These are phyloP conservation scores for Juglanconis oblonga DNA, from an alignment of 2,329 filamentous ascomycete genomes.

Conservation along the genomic window DNA sequence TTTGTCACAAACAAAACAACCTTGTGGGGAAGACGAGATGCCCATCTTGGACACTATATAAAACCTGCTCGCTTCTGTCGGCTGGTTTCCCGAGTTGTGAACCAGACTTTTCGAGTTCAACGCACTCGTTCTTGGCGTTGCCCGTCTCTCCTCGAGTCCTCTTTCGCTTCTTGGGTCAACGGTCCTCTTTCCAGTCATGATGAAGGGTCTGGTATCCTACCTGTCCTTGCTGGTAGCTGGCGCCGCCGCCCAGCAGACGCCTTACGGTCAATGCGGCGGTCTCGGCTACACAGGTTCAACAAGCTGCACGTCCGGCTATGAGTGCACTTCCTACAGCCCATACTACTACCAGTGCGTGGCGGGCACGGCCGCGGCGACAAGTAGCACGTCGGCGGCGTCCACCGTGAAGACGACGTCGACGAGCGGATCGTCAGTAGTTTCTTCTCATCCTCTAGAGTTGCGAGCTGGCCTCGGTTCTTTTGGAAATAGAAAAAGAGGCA, in stretches of 20 bases:
- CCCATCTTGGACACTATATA: neutral
- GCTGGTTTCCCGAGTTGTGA: neutral
- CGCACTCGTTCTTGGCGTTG: neutral
- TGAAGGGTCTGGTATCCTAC: slow-evolving; percentile 11
- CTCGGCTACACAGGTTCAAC: slow-evolving; percentile 21
- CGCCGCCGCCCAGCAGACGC: slow-evolving; percentile 19
- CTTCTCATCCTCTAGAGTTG: slow-evolving; percentile 9
- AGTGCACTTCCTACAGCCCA: slow-evolving; percentile 21
- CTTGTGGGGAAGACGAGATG: neutral
- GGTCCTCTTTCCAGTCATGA: neutral
- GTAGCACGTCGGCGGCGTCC: slow-evolving; percentile 3
- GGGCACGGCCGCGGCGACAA: slow-evolving; percentile 11
- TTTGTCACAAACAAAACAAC: neutral
- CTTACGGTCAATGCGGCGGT: slow-evolving; percentile 22
- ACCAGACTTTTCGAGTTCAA: neutral
- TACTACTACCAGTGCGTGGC: slow-evolving; percentile 26
- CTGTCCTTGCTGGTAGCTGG: slow-evolving; percentile 8
- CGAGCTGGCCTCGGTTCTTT: slow-evolving; percentile 9
- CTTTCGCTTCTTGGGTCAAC: neutral
- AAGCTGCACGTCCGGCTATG: slow-evolving; percentile 20
- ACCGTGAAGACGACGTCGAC: slow-evolving; percentile 10
- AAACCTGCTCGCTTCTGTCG: neutral
- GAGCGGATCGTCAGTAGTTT: slow-evolving; percentile 14
- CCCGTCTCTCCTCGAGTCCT: neutral
- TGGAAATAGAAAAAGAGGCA: neutral